phyloP scores from a whole-genome alignment of 495 filamentous ascomycete genomes.

The Xylaria sp. region DNA sequence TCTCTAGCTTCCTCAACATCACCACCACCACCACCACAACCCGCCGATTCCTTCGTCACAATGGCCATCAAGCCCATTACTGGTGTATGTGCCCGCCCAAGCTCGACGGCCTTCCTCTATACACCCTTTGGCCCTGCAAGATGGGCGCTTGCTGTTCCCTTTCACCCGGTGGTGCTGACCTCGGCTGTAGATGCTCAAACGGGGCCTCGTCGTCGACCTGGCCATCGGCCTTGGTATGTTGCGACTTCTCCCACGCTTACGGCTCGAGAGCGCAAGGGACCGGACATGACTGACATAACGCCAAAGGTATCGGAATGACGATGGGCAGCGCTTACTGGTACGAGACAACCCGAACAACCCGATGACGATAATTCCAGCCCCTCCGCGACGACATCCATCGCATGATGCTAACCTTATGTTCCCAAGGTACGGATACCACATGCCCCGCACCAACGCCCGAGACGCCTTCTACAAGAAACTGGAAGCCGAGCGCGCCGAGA shows the following conservation, averaged over 20 bases:
- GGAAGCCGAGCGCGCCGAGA: slow-evolving; percentile 53
- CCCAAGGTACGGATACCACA: slow-evolving; percentile 59
- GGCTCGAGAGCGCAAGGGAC: background rate
- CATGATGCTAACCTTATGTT: slow-evolving; percentile 30
- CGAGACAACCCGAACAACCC: slow-evolving; percentile 25
- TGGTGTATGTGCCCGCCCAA: slow-evolving; percentile 44
- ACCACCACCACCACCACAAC: slow-evolving; percentile 32
- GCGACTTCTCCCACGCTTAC: background rate
- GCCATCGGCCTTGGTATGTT: slow-evolving; percentile 52
- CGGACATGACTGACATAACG: slow-evolving; percentile 20
- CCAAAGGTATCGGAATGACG: slow-evolving; percentile 51
- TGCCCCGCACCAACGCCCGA: slow-evolving; percentile 56
- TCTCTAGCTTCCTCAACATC: slow-evolving; percentile 24
- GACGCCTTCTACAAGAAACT: slow-evolving; percentile 56
- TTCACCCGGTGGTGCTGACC: slow-evolving; percentile 26
- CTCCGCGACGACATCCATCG: background rate
- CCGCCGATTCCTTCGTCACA: slow-evolving; percentile 37
- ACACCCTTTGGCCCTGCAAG: slow-evolving; percentile 6
- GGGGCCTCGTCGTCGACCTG: slow-evolving; percentile 55
- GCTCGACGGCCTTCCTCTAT: slow-evolving; percentile 30
- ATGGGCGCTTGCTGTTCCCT: background rate
- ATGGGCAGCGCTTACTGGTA: slow-evolving; percentile 58
- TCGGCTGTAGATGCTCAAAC: slow-evolving; percentile 55
- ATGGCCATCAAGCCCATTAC: slow-evolving; percentile 54
- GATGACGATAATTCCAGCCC: background rate